These are phyloP conservation scores for Sordariomycetes sp. DNA, from an alignment of 2,329 filamentous ascomycete species.

Conservation along the genomic window DNA sequence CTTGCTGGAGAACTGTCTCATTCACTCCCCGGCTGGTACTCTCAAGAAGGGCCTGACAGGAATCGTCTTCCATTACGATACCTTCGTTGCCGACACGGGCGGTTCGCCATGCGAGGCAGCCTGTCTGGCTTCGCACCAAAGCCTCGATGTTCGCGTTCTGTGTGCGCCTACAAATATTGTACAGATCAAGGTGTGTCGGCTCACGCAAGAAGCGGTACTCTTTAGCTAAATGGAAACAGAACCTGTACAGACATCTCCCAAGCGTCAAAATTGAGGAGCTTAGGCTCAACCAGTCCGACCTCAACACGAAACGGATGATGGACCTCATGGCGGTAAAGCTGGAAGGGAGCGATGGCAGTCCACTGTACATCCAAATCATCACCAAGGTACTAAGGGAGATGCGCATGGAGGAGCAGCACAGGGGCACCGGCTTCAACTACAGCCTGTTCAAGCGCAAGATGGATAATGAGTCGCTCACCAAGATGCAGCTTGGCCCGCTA, in stretches of 20 bases:
- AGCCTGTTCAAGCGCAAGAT: constrained; percentile 28
- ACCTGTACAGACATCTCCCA: constrained; percentile 28
- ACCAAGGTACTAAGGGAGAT: constrained; percentile 47
- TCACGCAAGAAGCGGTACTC: background rate
- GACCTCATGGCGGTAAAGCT: constrained; percentile 47
- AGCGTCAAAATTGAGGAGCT: constrained; percentile 40
- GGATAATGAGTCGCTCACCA: constrained; percentile 25
- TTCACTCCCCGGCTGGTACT: constrained; percentile 30
- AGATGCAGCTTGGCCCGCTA: constrained; percentile 44
- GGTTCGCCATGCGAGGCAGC: constrained; percentile 51
- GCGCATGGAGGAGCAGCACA: constrained; percentile 32
- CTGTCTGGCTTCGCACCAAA: constrained; percentile 33
- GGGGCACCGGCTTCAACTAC: constrained; percentile 36
- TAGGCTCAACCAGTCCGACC: constrained; percentile 36
- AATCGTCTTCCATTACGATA: constrained; percentile 58
- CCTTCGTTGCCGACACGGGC: constrained; percentile 35
- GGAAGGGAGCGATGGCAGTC: constrained; percentile 25
- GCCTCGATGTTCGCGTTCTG: constrained; percentile 40
- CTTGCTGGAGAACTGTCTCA: constrained; percentile 47
- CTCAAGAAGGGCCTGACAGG: constrained; percentile 46
- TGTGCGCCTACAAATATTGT: constrained; percentile 43
- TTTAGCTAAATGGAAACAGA: constrained; percentile 10
- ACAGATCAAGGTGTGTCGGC: constrained; percentile 15
- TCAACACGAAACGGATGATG: constrained; percentile 50
- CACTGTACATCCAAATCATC: constrained; percentile 50